phyloP scores from a whole-genome alignment of 345 rosid species.

The Pelargonium nanum region DNA sequence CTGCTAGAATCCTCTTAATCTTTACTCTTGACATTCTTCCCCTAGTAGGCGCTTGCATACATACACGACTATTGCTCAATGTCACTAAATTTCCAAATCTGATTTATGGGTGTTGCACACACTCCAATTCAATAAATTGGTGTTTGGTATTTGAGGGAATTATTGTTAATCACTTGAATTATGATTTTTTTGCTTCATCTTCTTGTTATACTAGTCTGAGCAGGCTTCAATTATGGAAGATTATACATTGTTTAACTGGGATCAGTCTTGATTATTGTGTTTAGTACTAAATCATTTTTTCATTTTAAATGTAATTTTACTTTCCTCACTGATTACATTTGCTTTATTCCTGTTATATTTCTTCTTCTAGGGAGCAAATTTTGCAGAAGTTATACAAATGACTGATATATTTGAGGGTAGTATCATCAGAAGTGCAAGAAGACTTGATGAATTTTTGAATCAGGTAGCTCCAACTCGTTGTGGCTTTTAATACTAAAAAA shows the following conservation, averaged over 20 bases:
- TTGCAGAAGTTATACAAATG: conserved; percentile 89
- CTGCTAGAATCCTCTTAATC: no score
- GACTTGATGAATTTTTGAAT: conserved; percentile 92
- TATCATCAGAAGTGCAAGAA: conserved; percentile 82
- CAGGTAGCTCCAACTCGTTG: conserved; percentile 43
- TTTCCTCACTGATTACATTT: neutral
- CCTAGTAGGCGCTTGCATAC: neutral
- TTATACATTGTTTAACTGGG: neutral
- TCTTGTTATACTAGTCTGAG: neutral
- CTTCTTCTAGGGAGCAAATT: conserved; percentile 66
- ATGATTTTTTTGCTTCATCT: no score
- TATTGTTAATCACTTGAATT: neutral
- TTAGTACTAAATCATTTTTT: neutral
- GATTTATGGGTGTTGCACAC: no score
- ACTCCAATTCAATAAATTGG: no score
- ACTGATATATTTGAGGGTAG: conserved; percentile 99
- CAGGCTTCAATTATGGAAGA: neutral
- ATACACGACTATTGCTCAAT: neutral
- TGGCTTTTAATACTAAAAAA: neutral
- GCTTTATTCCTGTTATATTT: conserved; percentile 1
- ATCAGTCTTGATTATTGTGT: neutral
- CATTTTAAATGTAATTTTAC: neutral
- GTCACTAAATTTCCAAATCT: neutral
- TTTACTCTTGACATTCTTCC: neutral
- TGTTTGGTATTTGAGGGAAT: neutral